These are phyloP conservation scores for Neltuma alba DNA, from an alignment of 306 rosid species.

Conservation along the genomic window DNA sequence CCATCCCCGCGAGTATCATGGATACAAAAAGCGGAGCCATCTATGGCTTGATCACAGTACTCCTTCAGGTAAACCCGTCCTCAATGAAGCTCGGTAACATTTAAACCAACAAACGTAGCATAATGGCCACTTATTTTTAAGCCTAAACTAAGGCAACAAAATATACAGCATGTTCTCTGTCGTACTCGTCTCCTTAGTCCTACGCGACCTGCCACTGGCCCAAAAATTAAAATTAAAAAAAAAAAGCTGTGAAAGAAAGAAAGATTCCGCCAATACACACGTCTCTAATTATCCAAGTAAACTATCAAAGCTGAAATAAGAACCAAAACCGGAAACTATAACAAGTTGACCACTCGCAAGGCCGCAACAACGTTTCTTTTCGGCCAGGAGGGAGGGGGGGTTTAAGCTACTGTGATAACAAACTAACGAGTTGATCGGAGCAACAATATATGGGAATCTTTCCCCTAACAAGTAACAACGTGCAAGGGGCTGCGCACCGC, in stretches of 20 bases:
- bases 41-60: background rate
- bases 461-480: background rate
- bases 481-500: background rate
- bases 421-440: background rate
- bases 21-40: background rate
- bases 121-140: background rate
- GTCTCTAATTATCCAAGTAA: background rate
- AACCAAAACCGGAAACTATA: background rate
- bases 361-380: background rate
- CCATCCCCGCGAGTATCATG: background rate
- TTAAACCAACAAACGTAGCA: background rate
- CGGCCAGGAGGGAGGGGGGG: background rate
- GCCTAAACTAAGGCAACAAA: background rate
- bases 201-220: background rate
- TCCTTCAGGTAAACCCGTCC: background rate
- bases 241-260: background rate
- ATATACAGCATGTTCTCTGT: background rate
- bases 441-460: background rate
- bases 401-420: too few species aligned
- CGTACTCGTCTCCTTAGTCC: background rate
- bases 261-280: background rate
- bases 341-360: background rate
- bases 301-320: background rate
- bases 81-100: background rate
- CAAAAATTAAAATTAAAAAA: too few species aligned